These are phyloP conservation scores for Pistacia vera DNA, from an alignment of 345 rosid genomes.

Conservation along the genomic window DNA sequence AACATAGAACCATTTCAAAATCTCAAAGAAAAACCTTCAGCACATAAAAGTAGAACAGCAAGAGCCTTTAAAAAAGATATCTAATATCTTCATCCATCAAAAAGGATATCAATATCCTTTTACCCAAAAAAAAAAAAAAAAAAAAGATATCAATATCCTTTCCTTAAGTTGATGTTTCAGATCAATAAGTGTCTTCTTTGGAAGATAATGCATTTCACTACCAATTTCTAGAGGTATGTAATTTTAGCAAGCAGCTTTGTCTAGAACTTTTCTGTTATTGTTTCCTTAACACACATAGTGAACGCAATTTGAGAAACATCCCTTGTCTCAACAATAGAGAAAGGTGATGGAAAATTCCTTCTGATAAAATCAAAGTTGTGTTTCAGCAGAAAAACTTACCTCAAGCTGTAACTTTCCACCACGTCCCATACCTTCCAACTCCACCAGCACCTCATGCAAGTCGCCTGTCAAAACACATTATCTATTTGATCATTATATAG, in stretches of 20 bases:
- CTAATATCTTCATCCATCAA: background rate
- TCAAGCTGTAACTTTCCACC: conserved; percentile 89
- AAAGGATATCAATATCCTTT: background rate
- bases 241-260: background rate
- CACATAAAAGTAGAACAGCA: background rate
- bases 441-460: conserved; percentile 63
- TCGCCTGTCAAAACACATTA: conserved; percentile 51
- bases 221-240: background rate
- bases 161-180: background rate
- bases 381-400: conserved; percentile 47
- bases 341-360: conserved; percentile 4
- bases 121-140: too few relatives aligned
- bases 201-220: conserved; percentile 4
- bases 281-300: background rate
- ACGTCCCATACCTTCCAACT: conserved; percentile 97
- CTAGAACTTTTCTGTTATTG: background rate
- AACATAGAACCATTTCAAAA: background rate
- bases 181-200: background rate
- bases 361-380: background rate
- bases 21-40: background rate
- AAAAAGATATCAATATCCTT: background rate
- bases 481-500: conserved; percentile 1
- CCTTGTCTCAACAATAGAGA: background rate
- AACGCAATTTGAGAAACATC: background rate
- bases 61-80: background rate